Evolutionary conservation across 306 rosid species (phyloP), one percentile per base, ranked within the genome.

Genomic region (Mucuna pruriens): DNA sequence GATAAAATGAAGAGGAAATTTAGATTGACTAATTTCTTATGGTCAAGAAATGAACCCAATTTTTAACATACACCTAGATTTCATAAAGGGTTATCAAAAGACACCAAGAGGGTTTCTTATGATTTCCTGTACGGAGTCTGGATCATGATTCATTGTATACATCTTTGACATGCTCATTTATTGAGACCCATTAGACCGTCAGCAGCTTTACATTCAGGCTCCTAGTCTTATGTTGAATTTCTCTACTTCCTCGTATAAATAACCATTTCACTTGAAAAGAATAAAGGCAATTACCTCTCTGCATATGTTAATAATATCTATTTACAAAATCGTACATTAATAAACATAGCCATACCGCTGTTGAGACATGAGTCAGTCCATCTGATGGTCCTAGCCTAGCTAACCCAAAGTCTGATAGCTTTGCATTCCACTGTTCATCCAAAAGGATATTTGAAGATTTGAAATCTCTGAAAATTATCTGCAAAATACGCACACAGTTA

Each of bases 401-500:
- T 78, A 96, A 89, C 74, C 99, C 99, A 57, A 96, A 96, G 84
- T 96, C 99, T 31, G 98, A 96, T 23, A 96, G 92, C 90, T 96
- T 96, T 23, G 99, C 99, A 38, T 93, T 92, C 99, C 99, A 96
- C 4, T 90, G 88, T 84, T 90, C 97, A 20, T 96, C 99, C 80
- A 96, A 85, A 78, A 96, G 98, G 84, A 96, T 93, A 77, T 96
- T 96, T 22, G 99, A 96, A 44, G 99, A 92, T 76, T 96, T 96
- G 87, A 96, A 96, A 85, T 96, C 99, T 88, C 99, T 90, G 86
- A 96, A 96, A 82, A 96, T 96, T 80, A 96, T 96, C 99, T 95
- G 74, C 76, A 65, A 57, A 67, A n/a, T 16, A 66, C 17, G 68
- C 25, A 63, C 31, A 57, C n/a, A 63, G 39, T 82, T 55, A 69